phyloP scores from a whole-genome alignment of 1,284 basidiomycete genomes.

The Trichosporon ovoides region DNA sequence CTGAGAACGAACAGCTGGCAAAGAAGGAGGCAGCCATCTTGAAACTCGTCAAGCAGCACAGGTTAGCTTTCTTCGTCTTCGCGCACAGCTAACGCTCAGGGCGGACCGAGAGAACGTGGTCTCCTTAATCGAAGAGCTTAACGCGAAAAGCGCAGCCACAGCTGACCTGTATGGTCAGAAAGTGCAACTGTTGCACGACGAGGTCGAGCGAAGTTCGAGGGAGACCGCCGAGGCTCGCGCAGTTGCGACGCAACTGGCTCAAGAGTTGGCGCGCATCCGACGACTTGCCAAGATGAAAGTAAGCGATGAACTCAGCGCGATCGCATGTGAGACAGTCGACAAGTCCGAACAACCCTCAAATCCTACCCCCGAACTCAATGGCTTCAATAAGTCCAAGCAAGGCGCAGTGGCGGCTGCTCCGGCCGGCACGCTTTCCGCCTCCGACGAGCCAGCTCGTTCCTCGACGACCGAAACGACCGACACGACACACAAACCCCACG shows the following conservation, averaged over 20 bases:
- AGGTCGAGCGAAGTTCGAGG: constrained; percentile 26
- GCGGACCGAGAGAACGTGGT: constrained; percentile 30
- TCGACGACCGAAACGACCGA: not conserved
- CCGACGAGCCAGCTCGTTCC: not conserved
- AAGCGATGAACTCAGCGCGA: not conserved
- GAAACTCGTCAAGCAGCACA: constrained; percentile 35
- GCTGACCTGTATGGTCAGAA: constrained; percentile 25
- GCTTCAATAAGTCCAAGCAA: no score
- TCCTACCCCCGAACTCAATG: no score
- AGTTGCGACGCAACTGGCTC: constrained; percentile 29
- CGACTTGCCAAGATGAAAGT: not conserved
- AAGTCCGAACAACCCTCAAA: not conserved
- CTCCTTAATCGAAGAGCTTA: constrained; percentile 24
- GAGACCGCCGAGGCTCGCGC: constrained; percentile 25
- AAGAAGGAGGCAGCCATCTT: constrained; percentile 30
- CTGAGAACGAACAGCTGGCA: constrained; percentile 36
- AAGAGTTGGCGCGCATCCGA: not conserved
- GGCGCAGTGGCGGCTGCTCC: not conserved
- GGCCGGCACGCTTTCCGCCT: not conserved
- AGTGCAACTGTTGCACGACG: constrained; percentile 15
- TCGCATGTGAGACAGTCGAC: not conserved
- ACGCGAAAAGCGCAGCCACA: constrained; percentile 14
- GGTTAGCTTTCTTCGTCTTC: constrained; percentile 25
- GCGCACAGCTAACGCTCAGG: constrained; percentile 12
- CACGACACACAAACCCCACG: not conserved